Percentiles rank a stretch among this genome's conserved stretches.
These are phyloP conservation scores for Penicillium sp. DNA, from an alignment of 2,329 filamentous ascomycete species.

Conservation along the genomic window DNA sequence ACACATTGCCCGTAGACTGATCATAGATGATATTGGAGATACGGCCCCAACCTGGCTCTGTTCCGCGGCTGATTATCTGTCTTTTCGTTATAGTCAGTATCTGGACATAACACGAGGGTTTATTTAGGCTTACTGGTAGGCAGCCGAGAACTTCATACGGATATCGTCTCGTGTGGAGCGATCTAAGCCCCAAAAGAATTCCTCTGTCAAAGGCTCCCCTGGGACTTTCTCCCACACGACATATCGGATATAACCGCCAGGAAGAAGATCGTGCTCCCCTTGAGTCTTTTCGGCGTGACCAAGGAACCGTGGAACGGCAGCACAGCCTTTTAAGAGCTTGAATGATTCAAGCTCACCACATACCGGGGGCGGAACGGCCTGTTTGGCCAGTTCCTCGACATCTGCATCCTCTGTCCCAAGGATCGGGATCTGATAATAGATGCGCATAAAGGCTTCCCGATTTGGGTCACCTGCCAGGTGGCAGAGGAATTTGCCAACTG, in stretches of 20 bases:
- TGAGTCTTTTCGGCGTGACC: slow-evolving; percentile 13
- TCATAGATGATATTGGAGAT: not conserved
- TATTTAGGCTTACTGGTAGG: slow-evolving; percentile 15
- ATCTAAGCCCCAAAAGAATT: slow-evolving; percentile 18
- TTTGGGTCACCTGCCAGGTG: slow-evolving; percentile 6
- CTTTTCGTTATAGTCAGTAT: not conserved
- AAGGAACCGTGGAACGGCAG: slow-evolving; percentile 15
- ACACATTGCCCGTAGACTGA: not conserved
- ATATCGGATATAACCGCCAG: slow-evolving; percentile 15
- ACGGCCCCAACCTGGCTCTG: not conserved
- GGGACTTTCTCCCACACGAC: slow-evolving; percentile 18
- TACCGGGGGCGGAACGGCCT: slow-evolving; percentile 8
- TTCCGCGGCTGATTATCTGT: not conserved
- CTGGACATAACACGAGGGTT: not conserved
- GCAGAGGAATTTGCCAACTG: slow-evolving; percentile 15
- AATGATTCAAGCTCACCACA: slow-evolving; percentile 16
- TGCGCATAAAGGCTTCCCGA: slow-evolving; percentile 15
- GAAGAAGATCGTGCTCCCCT: slow-evolving; percentile 13
- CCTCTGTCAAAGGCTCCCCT: slow-evolving; percentile 10
- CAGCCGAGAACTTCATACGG: slow-evolving; percentile 14
- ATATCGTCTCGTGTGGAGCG: slow-evolving; percentile 9
- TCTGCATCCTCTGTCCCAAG: slow-evolving; percentile 13
- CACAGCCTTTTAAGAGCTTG: slow-evolving; percentile 10
- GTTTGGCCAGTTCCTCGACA: slow-evolving; percentile 7
- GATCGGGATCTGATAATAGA: slow-evolving; percentile 17